Conservation (phyloP, 306 rosid species). For the cucumber (Cucumis sativus) region Cucumber_9930_V3 NC_026658.2:8646001-8646500, state of each 20-base stretch:
- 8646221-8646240: background rate
- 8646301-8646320: background rate
- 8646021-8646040: constrained; percentile 9
- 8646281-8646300: background rate
- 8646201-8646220: background rate
- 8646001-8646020: constrained; percentile 24
- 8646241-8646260: background rate
- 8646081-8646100: constrained; percentile 19
- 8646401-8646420: no score
- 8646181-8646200: background rate
- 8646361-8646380: no score
- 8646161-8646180: constrained; percentile 36
- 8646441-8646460: no score
- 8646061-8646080: constrained; percentile 36
- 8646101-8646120: constrained; percentile 34
- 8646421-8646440: no score
- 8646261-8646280: background rate
- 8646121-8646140: constrained; percentile 39
- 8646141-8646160: constrained; percentile 69
- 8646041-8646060: constrained; percentile 20
- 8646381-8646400: no score
- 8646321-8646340: background rate
- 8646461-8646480: no score
- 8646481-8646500: no score
- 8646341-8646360: no score